These are phyloP conservation scores for Oxyria digyna DNA, from an alignment of 148 eudicot genomes.

Conservation along the genomic window DNA sequence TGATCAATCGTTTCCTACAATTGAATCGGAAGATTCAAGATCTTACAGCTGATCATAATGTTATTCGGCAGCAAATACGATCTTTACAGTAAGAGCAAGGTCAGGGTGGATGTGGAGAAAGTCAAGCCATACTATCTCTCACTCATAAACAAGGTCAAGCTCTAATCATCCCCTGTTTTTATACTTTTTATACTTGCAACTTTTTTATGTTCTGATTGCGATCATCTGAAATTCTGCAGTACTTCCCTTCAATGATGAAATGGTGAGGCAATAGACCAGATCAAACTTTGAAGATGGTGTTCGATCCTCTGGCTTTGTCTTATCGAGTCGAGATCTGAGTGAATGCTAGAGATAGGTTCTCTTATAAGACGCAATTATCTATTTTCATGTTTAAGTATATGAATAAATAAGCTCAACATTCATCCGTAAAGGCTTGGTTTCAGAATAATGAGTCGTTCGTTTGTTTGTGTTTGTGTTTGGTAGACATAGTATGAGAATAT, in stretches of 20 bases:
- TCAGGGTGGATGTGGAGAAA: slow-evolving; percentile 18
- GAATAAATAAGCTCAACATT: background rate
- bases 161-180: background rate
- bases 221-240: background rate
- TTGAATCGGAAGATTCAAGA: no score
- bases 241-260: slow-evolving; percentile 12
- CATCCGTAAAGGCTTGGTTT: background rate
- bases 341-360: background rate
- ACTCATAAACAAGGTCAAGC: slow-evolving; percentile 34
- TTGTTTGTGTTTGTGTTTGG: no score
- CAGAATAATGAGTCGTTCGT: background rate
- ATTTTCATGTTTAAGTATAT: background rate
- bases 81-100: slow-evolving; percentile 47
- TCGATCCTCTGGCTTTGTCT: no score
- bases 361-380: background rate
- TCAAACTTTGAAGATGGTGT: background rate
- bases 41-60: no score
- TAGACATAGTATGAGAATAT: no score
- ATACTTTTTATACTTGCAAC: no score
- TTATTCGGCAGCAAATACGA: slow-evolving; percentile 27
- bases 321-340: background rate
- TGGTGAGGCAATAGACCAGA: slow-evolving; percentile 8
- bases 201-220: background rate
- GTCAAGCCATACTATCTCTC: slow-evolving; percentile 45
- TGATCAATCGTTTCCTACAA: background rate